Evolutionary conservation across 306 rosid species (phyloP), one percentile per base, ranked within the genome.

Genomic region (Canavalia gladiata): DNA sequence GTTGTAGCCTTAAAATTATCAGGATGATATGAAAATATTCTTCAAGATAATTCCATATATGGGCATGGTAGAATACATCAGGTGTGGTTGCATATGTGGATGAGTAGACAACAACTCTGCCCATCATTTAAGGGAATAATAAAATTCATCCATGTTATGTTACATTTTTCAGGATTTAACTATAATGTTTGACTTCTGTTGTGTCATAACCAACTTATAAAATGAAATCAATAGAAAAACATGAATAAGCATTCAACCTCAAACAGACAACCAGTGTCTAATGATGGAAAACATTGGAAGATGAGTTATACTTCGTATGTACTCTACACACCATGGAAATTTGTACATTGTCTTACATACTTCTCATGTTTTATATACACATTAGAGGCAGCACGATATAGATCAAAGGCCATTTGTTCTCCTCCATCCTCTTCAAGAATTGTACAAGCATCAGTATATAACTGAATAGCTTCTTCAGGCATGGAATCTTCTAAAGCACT

Each of bases 331-430:
- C 46, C 6, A 80, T 67, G 60, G 45, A 68, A 29, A 69, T 74
- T 43, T n/a, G n/a, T 7, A 74, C 4, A 81, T 25, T n/a, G 64
- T 42, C 34, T 63, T 49, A 64, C 99, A 86, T 89, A 95, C 99
- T 89, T 95, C 87, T 95, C 94, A 76, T 89, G 89, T 87, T 93
- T 93, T 74, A 95, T 76, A 75, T 89, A 89, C 60, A 87, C 90
- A 77, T 82, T 87, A 45, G 96, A 81, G 9, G 89, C 93, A 79
- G 89, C 98, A 72, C 97, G 93, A 81, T 95, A 95, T 29, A 95
- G 81, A 86, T 95, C 99, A 88, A 95, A 95, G 60, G 99, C 87
- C 99, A 95, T 95, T 88, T 95, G 99, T 67, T 95, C 98, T 83
- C 81, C 91, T 62, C 85, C 96, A 65, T 95, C 98, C 2, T 95